A percentile compares a stretch with the other conserved stretches of the same genome.
Evolutionary conservation across 345 rosid species (phyloP).

Genomic region (Cardamine occulta): DNA sequence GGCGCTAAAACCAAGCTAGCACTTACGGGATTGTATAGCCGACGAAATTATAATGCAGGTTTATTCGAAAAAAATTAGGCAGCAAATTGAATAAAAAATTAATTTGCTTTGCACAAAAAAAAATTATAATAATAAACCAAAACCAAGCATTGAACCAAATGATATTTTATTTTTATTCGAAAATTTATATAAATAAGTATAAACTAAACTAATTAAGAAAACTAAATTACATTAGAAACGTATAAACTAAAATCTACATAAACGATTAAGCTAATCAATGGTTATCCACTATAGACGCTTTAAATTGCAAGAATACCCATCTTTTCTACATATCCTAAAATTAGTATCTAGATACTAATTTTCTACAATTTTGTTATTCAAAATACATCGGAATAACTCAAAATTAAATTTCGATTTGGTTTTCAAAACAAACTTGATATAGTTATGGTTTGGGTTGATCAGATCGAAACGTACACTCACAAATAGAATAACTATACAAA

Average conservation of each 20-base stretch:
- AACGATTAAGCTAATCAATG: neutral
- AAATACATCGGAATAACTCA: neutral
- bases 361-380: neutral
- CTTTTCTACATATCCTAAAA: too few relatives aligned
- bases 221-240: neutral
- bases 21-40: neutral
- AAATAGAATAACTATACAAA: neutral
- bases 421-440: neutral
- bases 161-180: neutral
- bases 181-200: neutral
- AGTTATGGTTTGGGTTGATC: neutral
- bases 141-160: neutral
- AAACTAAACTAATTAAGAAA: too few relatives aligned
- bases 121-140: neutral
- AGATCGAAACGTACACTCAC: neutral
- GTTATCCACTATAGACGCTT: neutral
- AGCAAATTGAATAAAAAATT: neutral
- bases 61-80: neutral
- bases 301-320: too few relatives aligned
- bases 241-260: neutral
- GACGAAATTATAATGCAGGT: neutral
- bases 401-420: neutral
- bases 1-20: neutral
- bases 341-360: too few relatives aligned
- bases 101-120: neutral